Conservation (phyloP, 2,329 filamentous ascomycete genomes). For the Magnaporthiopsis poae region DNA sequence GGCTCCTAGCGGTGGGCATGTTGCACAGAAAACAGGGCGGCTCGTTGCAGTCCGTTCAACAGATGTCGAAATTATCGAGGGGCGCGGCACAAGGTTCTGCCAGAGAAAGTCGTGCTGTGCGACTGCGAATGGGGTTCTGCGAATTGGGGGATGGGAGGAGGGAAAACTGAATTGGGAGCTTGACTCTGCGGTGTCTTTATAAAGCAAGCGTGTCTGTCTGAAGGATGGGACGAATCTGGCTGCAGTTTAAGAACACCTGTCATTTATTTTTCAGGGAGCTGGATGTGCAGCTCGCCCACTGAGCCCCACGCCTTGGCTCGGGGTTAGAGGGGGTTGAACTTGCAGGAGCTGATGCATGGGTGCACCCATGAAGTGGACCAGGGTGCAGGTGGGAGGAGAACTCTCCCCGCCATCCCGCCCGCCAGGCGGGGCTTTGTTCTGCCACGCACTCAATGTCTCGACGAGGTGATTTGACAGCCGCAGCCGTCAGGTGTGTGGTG, state of each 20-base stretch:
- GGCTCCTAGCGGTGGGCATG: slow-evolving; percentile 38
- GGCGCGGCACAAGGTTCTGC: background rate
- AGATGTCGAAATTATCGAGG: background rate
- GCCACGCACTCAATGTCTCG: too few relatives aligned
- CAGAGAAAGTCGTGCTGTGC: slow-evolving; percentile 2
- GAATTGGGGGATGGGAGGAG: background rate
- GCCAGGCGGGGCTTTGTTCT: background rate
- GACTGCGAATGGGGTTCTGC: background rate
- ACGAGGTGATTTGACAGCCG: too few relatives aligned
- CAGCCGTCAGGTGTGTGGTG: too few relatives aligned
- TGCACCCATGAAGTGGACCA: too few relatives aligned
- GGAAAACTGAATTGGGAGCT: slow-evolving; percentile 1
- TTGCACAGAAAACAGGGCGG: slow-evolving; percentile 14
- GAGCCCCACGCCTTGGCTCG: background rate
- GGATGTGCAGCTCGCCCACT: background rate
- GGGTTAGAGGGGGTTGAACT: too few relatives aligned
- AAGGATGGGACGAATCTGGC: background rate
- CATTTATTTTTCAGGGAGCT: slow-evolving; percentile 8
- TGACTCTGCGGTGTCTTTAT: slow-evolving; percentile 1
- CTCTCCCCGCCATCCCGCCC: slow-evolving; percentile 1
- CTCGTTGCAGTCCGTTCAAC: background rate
- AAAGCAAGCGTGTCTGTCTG: too few relatives aligned
- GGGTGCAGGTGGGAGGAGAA: background rate
- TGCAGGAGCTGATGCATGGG: too few relatives aligned
- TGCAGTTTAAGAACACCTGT: slow-evolving; percentile 9